Conservation (phyloP, 140 eudicot genomes). For the Flaveria floridana region DNA sequence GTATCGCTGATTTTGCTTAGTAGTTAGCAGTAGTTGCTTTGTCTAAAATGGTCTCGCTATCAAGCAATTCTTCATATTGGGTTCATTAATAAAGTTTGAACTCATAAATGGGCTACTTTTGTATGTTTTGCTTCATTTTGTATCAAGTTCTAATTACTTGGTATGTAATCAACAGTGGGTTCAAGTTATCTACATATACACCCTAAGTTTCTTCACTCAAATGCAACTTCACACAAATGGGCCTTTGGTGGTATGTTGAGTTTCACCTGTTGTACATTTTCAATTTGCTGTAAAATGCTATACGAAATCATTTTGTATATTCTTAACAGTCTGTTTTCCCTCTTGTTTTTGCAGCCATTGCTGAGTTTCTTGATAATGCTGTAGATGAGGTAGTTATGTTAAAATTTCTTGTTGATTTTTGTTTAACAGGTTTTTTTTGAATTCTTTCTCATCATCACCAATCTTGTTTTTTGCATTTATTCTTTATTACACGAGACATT, state of each 20-base stretch:
- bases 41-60: background rate
- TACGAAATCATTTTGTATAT: constrained; percentile 3
- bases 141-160: constrained; percentile 27
- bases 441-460: background rate
- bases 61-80: background rate
- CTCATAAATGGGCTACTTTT: background rate
- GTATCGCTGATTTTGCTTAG: background rate
- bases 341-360: constrained; percentile 60
- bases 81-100: background rate
- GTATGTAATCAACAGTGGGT: constrained; percentile 50
- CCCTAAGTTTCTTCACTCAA: constrained; percentile 96
- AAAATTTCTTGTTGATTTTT: constrained; percentile 6
- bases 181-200: constrained; percentile 55
- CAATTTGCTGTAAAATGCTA: background rate
- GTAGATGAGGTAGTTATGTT: constrained; percentile 73
- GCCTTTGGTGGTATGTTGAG: constrained; percentile 84
- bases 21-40: background rate
- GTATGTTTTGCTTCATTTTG: constrained; percentile 14
- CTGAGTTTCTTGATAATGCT: constrained; percentile 93
- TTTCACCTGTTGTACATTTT: constrained; percentile 14
- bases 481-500: background rate
- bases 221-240: constrained; percentile 99
- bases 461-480: constrained; percentile 11
- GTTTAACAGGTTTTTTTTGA: background rate
- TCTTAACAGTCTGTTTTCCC: constrained; percentile 20